Evolutionary conservation across 2,329 filamentous ascomycete species (phyloP), one percentile per base, ranked within the genome.

Genomic region (Macrophomina phaseolina): DNA sequence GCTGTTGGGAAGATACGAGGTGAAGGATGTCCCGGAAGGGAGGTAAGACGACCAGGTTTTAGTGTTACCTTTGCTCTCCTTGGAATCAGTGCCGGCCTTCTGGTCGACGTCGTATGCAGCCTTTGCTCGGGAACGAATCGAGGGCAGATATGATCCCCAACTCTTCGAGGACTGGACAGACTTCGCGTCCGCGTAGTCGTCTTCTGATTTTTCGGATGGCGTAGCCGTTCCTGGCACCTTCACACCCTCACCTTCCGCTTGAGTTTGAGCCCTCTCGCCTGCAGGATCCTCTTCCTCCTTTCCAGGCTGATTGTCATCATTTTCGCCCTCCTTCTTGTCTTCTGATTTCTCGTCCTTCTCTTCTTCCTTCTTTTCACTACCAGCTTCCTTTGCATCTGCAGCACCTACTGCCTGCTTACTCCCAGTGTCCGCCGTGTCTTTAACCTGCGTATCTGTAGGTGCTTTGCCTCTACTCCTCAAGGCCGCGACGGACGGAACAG

Each of bases 1-100:
- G 55, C 76, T 74, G 46, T 73, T 77, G 4, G 82, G 82, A 5
- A 84, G 77, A 66, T 84, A 84, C 60, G 75, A 81, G 14, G 79
- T 81, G 71, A 82, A 82, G 5, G 80, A 80, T 66, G 83, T 79
- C 9, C 82, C 82, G 11, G 80, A 81, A 1, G 81, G 80, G 56
- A 84, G 75, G 68, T 83, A 84, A 0, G 80, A 80, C 1, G 76
- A 77, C 82, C 82, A 84, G 52, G 78, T 80, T 68, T 78, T 77
- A 2, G 73, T 71, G 28, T 53, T 64, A 28, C 23, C 64, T 64
- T 78, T 76, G 52, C 56, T 49, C 16, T 60, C 23, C 28, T 65
- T 38, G 36, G 77, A 71, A 7, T 34, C 36, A 1, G 32, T 32
- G 56, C 53, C 23, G 9, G 30, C 4, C 7, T 53, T 60, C 7